Percentiles rank a stretch among this genome's conserved stretches.
Evolutionary conservation across 2,329 filamentous ascomycete genomes (phyloP).

Genomic region (Aspergillus sp.): DNA sequence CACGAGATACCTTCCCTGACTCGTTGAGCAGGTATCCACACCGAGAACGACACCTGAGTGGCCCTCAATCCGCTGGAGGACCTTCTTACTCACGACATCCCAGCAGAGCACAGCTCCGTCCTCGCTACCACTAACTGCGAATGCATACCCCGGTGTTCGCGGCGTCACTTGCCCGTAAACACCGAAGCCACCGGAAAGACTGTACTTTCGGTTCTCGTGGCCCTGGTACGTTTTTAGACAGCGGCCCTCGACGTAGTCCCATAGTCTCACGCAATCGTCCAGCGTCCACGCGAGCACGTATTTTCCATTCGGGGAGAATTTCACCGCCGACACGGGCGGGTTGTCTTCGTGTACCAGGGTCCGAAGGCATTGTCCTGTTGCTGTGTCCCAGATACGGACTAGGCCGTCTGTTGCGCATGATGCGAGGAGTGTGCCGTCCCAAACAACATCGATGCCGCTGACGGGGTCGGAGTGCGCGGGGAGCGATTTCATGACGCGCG

Average conservation of each 20-base stretch:
- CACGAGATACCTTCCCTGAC: slow-evolving; percentile 52
- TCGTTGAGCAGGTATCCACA: slow-evolving; percentile 58
- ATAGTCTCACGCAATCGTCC: slow-evolving; percentile 84
- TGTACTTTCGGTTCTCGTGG: slow-evolving; percentile 79
- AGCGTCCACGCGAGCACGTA: slow-evolving; percentile 90
- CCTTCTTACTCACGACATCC: slow-evolving; percentile 83
- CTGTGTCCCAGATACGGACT: slow-evolving; percentile 93
- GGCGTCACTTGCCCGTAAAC: slow-evolving; percentile 49
- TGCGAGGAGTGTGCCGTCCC: slow-evolving; percentile 87
- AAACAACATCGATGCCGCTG: slow-evolving; percentile 86
- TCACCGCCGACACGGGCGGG: slow-evolving; percentile 81
- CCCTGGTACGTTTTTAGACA: slow-evolving; percentile 98
- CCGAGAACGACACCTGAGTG: slow-evolving; percentile 60
- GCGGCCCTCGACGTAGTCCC: slow-evolving; percentile 89
- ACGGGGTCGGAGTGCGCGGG: slow-evolving; percentile 96
- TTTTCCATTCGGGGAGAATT: slow-evolving; percentile 91
- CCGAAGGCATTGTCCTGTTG: slow-evolving; percentile 89
- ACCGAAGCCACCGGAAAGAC: slow-evolving; percentile 81
- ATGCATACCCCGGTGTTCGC: slow-evolving; percentile 48
- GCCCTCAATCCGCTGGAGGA: slow-evolving; percentile 66
- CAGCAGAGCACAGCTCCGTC: slow-evolving; percentile 83
- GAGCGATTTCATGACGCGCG: slow-evolving; percentile 81
- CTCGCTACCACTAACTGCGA: slow-evolving; percentile 82
- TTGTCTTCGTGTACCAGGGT: slow-evolving; percentile 97
- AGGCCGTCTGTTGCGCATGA: slow-evolving; percentile 90